A percentile compares a stretch with the other conserved stretches of the same genome.
These are phyloP conservation scores for Fabrea salina DNA, from an alignment of 169 alveolate species.

Conservation along the genomic window DNA sequence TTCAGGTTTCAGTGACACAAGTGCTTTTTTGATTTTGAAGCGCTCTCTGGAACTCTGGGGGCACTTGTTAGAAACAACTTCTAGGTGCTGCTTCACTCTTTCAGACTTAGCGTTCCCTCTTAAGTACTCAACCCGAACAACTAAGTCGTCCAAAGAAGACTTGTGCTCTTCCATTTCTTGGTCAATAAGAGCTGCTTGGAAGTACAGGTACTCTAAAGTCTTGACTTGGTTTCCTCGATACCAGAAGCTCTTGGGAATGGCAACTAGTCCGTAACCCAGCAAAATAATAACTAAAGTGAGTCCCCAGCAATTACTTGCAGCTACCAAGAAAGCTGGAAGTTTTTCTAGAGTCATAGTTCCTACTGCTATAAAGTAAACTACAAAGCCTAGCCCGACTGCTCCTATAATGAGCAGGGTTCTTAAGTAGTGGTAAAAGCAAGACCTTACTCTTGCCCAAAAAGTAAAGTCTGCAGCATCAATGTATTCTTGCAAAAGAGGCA, in stretches of 20 bases:
- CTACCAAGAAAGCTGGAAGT: conserved; percentile 31
- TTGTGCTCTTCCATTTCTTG: background rate
- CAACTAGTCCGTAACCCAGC: conserved; percentile 63
- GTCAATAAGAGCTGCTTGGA: conserved; percentile 35
- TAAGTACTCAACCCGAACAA: background rate
- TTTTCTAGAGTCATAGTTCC: background rate
- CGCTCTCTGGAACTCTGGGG: background rate
- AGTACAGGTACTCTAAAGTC: conserved; percentile 11
- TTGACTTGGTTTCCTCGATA: conserved; percentile 12
- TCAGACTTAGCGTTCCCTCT: background rate
- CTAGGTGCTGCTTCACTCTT: background rate
- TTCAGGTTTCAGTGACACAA: background rate
- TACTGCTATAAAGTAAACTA: conserved; percentile 2
- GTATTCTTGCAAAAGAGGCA: conserved; percentile 31
- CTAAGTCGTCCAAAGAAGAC: conserved; percentile 27
- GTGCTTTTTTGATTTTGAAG: background rate
- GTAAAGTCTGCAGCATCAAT: conserved; percentile 30
- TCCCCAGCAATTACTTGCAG: conserved; percentile 42
- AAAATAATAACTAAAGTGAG: conserved; percentile 42
- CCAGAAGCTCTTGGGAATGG: conserved; percentile 54
- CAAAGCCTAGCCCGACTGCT: background rate
- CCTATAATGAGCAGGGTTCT: background rate
- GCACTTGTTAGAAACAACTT: background rate
- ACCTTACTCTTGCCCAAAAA: background rate
- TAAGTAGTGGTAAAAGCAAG: background rate